These are phyloP conservation scores for Periconia digitata DNA, from an alignment of 2,329 filamentous ascomycete species.

Conservation along the genomic window DNA sequence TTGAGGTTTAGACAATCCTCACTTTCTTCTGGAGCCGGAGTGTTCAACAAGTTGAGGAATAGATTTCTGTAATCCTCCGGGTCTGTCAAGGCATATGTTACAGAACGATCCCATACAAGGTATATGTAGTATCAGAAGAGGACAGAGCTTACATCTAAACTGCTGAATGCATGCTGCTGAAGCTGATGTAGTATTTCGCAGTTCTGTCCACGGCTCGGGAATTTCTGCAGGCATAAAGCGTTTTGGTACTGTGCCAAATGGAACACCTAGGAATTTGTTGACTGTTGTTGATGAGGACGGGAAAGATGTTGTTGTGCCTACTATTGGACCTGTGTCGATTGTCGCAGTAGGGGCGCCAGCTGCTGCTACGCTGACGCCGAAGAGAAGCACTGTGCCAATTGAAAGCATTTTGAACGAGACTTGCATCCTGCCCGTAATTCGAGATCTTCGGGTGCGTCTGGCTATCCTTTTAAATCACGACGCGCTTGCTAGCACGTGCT, in stretches of 20 bases:
- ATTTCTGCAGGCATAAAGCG: constrained; percentile 25
- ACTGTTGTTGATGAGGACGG: constrained; percentile 21
- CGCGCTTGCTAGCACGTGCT: no score
- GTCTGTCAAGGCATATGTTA: no score
- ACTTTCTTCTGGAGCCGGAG: constrained; percentile 24
- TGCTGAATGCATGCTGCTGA: constrained; percentile 30
- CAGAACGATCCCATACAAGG: no score
- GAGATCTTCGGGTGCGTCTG: no score
- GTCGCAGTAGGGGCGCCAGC: constrained; percentile 31
- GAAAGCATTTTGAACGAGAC: no score
- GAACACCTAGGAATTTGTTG: constrained; percentile 35
- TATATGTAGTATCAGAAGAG: neutral
- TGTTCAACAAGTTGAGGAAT: constrained; percentile 23
- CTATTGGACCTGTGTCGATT: constrained; percentile 22
- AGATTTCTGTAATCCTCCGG: constrained; percentile 16
- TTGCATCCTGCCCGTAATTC: no score
- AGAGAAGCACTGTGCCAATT: neutral
- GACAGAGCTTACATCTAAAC: constrained; percentile 19
- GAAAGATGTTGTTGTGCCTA: constrained; percentile 29
- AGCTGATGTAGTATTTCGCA: constrained; percentile 16
- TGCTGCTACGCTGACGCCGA: neutral
- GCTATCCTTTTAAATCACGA: no score
- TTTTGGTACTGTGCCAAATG: constrained; percentile 30
- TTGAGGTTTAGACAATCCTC: constrained; percentile 48
- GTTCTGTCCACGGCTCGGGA: constrained; percentile 14